Evolutionary conservation across 306 rosid species (phyloP), one percentile per base, ranked within the genome.

Genomic region (Medicago lupulina): DNA sequence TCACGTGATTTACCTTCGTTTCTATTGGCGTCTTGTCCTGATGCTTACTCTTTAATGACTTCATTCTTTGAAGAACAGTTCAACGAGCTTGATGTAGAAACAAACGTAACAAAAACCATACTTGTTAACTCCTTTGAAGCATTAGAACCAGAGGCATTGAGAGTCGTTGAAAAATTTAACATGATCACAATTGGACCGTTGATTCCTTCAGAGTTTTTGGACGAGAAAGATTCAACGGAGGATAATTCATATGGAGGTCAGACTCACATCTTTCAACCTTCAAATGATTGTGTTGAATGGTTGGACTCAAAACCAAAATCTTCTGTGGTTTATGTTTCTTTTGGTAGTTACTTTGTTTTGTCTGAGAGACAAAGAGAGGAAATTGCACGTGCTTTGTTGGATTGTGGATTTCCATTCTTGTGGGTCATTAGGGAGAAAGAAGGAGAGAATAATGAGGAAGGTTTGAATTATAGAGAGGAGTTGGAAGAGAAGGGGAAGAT

Each of bases 171-270:
- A 14, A 49, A 46, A 3, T 19, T 75, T n/a, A 61, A 65, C 18
- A 66, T 80, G 76, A 69, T 87, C 0, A 67, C 85, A 0, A 58
- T 92, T 11, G 96, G 97, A 6, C 96, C 96, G 38, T 70, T 92
- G 86, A 65, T 87, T 59, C 86, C 90, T 1, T 84, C 85, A 0
- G 81, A 21, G 0, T 15, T 31, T 60, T 60, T 31, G 19, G 43
- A 59, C 9, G 17, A 3, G 8, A 13, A 31, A 6, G 16, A 60
- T 60, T 5, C 41, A 31, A 2, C 17, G 18, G 92, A 10, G 8
- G 34, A 81, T 63, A 66, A 55, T 8, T 73, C 82, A 7, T 80
- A 71, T 36, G 85, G 89, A 0, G 89, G 88, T 4, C 90, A 55
- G 64, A 13, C 38, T 21, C 64, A 91, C 34, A 40, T 83, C 0